Base-by-base conservation (phyloP, 192 early-diverging fungal genomes). In the Backusella parvicylindrica region DNA sequence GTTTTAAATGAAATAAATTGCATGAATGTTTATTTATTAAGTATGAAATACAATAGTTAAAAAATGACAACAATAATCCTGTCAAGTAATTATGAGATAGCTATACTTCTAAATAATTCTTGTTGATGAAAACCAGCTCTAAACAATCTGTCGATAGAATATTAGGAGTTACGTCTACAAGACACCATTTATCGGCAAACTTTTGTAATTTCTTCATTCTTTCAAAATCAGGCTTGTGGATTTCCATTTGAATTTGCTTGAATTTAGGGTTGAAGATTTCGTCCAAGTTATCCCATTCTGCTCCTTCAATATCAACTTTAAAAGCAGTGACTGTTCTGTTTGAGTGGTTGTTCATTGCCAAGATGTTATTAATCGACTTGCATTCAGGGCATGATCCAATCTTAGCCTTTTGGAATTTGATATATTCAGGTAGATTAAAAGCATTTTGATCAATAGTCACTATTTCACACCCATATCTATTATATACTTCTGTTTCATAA, bases 151-250 rank as follows among this genome's bases (percentile, higher is more conserved):
- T 67, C 7, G 65, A 32, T 21, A 67, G 16, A 37, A 67, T 23
- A 37, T 67, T 67, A 37, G 65, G 65, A 18, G 31, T 67, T 32
- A 67, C 65, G 35, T 67, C 65, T 21, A 67, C 65, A 67, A 67
- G 65, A 33, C 65, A 67, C 18, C 16, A 67, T n/a, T 33, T 37
- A 37, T 67, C 65, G 30, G 65, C 21, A 11, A 21, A 67, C 6
- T 35, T 35, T 6, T 23, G 8, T 15, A 67, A 35, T 35, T 35
- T 37, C 16, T 67, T 36, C 31, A 67, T 67, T 37, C n/a, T 67
- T 2, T 67, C 32, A 15, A 23, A 37, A 23, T 67, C 65, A 31
- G 65, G 65, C 18, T 67, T 32, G 65, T 67, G 65, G 4, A 67
- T 67, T 67, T 67, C 65, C 65, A 67, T 67, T 13, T 67, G 65